Evolutionary conservation across 108 stramenopile genomes (phyloP).

Genomic region (Phaeodactylum tricornutum): DNA sequence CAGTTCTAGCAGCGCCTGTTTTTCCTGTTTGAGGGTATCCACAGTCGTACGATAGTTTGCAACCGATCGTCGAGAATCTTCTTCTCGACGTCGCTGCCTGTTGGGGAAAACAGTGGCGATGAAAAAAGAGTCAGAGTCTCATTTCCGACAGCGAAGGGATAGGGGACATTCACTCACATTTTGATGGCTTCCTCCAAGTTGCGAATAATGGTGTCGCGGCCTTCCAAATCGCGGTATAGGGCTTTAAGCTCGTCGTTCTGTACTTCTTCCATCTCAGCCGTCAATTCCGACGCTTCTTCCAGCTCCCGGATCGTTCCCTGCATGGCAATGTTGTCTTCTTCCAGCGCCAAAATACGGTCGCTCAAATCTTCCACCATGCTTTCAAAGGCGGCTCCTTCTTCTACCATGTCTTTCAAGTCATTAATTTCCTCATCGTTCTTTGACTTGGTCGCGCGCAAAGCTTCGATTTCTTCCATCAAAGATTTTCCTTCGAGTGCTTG

Average conservation of each 20-base stretch:
- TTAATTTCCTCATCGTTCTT: conserved; percentile 44
- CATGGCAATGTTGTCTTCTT: conserved; percentile 51
- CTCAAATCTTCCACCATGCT: conserved; percentile 70
- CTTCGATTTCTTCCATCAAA: conserved; percentile 27
- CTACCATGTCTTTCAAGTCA: conserved; percentile 79
- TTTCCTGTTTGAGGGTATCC: conserved; percentile 67
- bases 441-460: conserved; percentile 17
- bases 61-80: conserved; percentile 76
- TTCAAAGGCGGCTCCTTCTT: conserved; percentile 69
- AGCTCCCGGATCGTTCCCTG: conserved; percentile 54
- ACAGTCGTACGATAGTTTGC: conserved; percentile 65
- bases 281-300: conserved; percentile 84
- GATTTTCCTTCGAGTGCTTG: conserved; percentile 28
- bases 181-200: conserved; percentile 87
- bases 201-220: conserved; percentile 54
- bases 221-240: conserved; percentile 65
- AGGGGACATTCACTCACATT: conserved; percentile 38
- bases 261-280: conserved; percentile 88
- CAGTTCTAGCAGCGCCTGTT: conserved; percentile 58
- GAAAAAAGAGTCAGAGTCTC: not conserved
- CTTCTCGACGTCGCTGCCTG: conserved; percentile 78
- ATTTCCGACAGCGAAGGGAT: not conserved
- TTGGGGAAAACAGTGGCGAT: not conserved
- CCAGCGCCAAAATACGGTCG: conserved; percentile 61
- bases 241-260: conserved; percentile 76